A percentile compares a stretch with the other conserved stretches of the same genome.
Evolutionary conservation across 2,329 filamentous ascomycete genomes (phyloP).

Genomic region (Ophiostoma angusticollis): DNA sequence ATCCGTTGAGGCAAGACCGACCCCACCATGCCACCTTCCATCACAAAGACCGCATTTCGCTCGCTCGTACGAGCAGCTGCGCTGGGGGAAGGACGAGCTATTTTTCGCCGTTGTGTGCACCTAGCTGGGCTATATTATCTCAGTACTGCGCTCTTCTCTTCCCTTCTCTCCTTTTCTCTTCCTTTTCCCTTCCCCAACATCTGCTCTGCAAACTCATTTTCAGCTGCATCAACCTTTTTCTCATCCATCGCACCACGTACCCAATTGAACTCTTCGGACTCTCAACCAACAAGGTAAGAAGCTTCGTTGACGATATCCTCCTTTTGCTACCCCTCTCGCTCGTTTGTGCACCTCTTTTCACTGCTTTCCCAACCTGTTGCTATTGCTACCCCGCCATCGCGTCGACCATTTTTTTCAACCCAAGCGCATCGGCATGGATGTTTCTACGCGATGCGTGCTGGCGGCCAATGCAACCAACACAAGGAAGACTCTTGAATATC

Average conservation of each 20-base stretch:
- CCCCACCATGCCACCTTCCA: slow-evolving; percentile 6
- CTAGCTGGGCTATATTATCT: slow-evolving; percentile 7
- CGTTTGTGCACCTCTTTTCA: neutral
- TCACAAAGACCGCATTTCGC: slow-evolving; percentile 1
- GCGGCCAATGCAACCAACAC: too few species aligned
- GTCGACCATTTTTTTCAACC: neutral
- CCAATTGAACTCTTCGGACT: slow-evolving; percentile 4
- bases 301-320: neutral
- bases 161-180: neutral
- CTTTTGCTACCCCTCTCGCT: neutral
- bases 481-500: too few species aligned
- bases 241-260: neutral
- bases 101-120: slow-evolving; percentile 3
- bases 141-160: slow-evolving; percentile 3
- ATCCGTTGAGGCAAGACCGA: slow-evolving; percentile 2
- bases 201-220: too few species aligned
- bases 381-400: slow-evolving; percentile 2
- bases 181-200: slow-evolving; percentile 2
- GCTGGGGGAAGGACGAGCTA: slow-evolving; percentile 1
- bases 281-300: slow-evolving; percentile 2
- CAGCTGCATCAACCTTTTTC: neutral
- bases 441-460: too few species aligned
- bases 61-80: too few species aligned
- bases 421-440: too few species aligned
- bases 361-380: too few species aligned